Evolutionary conservation across 2,329 filamentous ascomycete genomes (phyloP).

Genomic region (Fusarium sp.): DNA sequence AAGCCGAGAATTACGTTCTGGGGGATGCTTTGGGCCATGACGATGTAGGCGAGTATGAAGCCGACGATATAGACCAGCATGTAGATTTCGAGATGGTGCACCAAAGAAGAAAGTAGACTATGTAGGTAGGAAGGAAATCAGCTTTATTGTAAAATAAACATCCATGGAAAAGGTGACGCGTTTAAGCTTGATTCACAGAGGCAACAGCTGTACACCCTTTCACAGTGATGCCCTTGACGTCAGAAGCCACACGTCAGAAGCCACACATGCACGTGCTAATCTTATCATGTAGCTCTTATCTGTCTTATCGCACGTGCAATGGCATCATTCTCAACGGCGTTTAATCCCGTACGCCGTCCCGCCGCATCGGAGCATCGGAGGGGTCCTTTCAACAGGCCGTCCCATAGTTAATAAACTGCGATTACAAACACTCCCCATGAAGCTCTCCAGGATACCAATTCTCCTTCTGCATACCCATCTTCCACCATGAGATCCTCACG

Average conservation of each 20-base stretch:
- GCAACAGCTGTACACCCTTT: slow-evolving; percentile 32
- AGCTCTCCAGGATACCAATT: slow-evolving; percentile 8
- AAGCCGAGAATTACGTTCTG: slow-evolving; percentile 38
- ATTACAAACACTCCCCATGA: slow-evolving; percentile 46
- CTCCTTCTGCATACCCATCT: background rate
- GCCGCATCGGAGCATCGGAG: slow-evolving; percentile 42
- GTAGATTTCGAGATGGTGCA: background rate
- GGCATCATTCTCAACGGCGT: slow-evolving; percentile 41
- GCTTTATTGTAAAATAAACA: background rate
- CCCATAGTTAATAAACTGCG: slow-evolving; percentile 10
- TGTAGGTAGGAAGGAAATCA: background rate
- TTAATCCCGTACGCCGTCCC: slow-evolving; percentile 31
- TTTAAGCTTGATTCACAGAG: slow-evolving; percentile 28
- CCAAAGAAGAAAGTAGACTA: background rate
- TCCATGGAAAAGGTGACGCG: slow-evolving; percentile 32
- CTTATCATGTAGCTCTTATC: slow-evolving; percentile 19
- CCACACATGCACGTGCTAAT: slow-evolving; percentile 18
- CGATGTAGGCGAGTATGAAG: slow-evolving; percentile 30
- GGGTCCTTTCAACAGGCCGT: slow-evolving; percentile 28
- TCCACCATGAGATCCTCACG: slow-evolving; percentile 43
- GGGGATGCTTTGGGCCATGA: slow-evolving; percentile 49
- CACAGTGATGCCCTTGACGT: slow-evolving; percentile 31
- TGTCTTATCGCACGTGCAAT: slow-evolving; percentile 47
- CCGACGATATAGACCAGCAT: slow-evolving; percentile 35
- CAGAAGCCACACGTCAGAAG: slow-evolving; percentile 15